Conservation (phyloP, 2,329 filamentous ascomycete species). For the Lachnellula hyalina region DNA sequence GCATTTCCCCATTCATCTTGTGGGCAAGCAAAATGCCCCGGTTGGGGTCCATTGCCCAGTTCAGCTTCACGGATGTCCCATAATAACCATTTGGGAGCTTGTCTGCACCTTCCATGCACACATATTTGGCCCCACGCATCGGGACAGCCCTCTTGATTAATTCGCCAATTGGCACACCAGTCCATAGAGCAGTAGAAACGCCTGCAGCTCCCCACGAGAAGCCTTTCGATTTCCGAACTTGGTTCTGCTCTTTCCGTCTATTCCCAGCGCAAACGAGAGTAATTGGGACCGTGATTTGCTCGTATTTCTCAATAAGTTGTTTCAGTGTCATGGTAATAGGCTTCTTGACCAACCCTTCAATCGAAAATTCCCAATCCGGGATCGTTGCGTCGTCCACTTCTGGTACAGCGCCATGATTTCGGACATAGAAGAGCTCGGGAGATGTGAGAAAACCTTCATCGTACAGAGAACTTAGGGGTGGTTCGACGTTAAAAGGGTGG, state of each 20-base stretch:
- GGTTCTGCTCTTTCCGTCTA: conserved; percentile 86
- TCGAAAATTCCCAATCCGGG: conserved; percentile 72
- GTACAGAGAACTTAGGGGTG: conserved; percentile 73
- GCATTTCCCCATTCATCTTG: conserved; percentile 80
- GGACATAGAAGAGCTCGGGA: conserved; percentile 83
- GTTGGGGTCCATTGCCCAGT: conserved; percentile 81
- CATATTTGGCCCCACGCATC: conserved; percentile 65
- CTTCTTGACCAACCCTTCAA: conserved; percentile 78
- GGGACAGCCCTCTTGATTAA: conserved; percentile 65
- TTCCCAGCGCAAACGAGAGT: conserved; percentile 92
- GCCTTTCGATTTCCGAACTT: conserved; percentile 83
- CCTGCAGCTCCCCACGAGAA: conserved; percentile 93
- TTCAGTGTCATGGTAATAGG: conserved; percentile 67
- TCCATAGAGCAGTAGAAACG: conserved; percentile 82
- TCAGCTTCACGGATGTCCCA: conserved; percentile 80
- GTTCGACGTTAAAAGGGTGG: conserved; percentile 88
- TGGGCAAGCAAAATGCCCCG: conserved; percentile 82
- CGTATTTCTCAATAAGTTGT: conserved; percentile 67
- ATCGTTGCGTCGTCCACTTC: conserved; percentile 66
- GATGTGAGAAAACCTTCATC: conserved; percentile 80
- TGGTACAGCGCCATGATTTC: conserved; percentile 84
- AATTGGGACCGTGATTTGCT: conserved; percentile 79
- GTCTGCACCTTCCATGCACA: conserved; percentile 90
- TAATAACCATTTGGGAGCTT: conserved; percentile 84
- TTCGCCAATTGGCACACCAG: conserved; percentile 70